Evolutionary conservation across 257 asterid species (phyloP).

Genomic region (Primulina tabacum): DNA sequence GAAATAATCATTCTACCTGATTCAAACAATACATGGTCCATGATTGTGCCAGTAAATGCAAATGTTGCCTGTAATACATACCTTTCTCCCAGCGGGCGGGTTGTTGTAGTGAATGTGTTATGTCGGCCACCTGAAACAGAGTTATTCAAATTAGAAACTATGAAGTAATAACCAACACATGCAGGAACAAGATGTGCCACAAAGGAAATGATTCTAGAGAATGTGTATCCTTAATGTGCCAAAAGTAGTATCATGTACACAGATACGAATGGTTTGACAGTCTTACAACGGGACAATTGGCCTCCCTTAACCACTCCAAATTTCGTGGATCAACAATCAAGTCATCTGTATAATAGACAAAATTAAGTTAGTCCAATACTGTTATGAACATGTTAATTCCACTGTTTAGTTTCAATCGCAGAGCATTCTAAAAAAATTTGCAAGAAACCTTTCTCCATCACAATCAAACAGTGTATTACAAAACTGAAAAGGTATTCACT

Average conservation of each 20-base stretch:
- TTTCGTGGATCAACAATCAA: slow-evolving; percentile 97
- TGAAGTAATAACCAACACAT: slow-evolving; percentile 13
- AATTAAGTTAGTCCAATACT: background rate
- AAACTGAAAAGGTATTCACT: background rate
- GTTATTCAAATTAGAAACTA: slow-evolving; percentile 17
- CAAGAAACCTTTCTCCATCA: background rate
- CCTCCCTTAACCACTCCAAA: slow-evolving; percentile 96
- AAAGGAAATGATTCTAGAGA: slow-evolving; percentile 3
- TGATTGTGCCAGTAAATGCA: background rate
- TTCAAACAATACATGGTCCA: background rate
- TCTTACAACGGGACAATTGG: slow-evolving; percentile 88
- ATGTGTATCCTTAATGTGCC: slow-evolving; percentile 8
- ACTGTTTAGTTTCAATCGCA: background rate
- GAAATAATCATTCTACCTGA: slow-evolving; percentile 5
- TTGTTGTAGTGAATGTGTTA: slow-evolving; percentile 94
- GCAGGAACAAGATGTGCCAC: slow-evolving; percentile 12
- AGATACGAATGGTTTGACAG: slow-evolving; percentile 13
- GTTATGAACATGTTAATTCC: slow-evolving; percentile 10
- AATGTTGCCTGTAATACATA: slow-evolving; percentile 21
- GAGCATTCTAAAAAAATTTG: background rate
- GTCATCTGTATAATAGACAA: slow-evolving; percentile 63
- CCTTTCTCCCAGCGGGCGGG: slow-evolving; percentile 99
- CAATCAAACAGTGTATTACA: background rate
- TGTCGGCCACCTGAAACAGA: slow-evolving; percentile 77
- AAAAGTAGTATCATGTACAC: slow-evolving; percentile 16